Conservation (phyloP, 2,329 filamentous ascomycete species). For the Cercospora sesami region DNA sequence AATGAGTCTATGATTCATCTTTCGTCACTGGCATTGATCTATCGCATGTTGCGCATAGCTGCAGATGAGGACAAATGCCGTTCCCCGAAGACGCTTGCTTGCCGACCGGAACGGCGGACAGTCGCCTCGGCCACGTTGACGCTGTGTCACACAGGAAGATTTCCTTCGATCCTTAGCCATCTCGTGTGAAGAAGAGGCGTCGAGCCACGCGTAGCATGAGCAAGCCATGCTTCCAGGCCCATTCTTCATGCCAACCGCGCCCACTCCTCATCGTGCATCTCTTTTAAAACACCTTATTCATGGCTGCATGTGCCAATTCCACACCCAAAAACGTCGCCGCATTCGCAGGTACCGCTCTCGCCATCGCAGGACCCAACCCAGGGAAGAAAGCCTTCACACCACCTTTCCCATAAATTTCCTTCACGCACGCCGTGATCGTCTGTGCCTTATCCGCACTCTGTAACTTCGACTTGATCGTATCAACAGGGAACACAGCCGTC, state of each 20-base stretch:
- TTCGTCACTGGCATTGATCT: not conserved
- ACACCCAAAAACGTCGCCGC: slow-evolving; percentile 91
- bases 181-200: not conserved
- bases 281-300: slow-evolving; percentile 68
- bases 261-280: not conserved
- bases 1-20: not conserved
- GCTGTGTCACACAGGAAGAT: not conserved
- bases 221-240: not conserved
- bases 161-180: not conserved
- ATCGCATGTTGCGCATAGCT: not conserved
- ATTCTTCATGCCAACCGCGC: not conserved
- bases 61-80: not conserved
- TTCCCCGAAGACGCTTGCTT: not conserved
- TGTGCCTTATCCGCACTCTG: slow-evolving; percentile 88
- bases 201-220: not conserved
- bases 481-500: slow-evolving; percentile 97
- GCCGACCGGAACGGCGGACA: not conserved
- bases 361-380: slow-evolving; percentile 87
- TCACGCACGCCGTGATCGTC: slow-evolving; percentile 75
- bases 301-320: slow-evolving; percentile 77
- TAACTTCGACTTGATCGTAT: slow-evolving; percentile 91
- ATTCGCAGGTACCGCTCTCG: slow-evolving; percentile 91
- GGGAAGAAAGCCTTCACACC: slow-evolving; percentile 95
- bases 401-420: slow-evolving; percentile 77
- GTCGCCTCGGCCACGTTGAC: not conserved